Conservation (phyloP, 768 basidiomycete species). For the Boletus rubescentipes region DNA sequence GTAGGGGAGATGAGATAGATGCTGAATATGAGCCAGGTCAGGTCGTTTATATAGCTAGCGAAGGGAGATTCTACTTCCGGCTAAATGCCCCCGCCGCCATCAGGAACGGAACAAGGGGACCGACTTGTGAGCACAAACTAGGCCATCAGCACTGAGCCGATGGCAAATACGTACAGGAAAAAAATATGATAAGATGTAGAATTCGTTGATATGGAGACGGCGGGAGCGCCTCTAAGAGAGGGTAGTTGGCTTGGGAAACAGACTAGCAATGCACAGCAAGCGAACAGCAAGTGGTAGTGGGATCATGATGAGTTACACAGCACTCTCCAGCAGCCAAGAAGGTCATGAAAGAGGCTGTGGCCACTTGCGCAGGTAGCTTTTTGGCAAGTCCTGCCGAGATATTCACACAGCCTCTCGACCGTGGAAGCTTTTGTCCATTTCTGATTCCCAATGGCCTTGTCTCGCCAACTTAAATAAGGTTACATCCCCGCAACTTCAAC, state of each 20-base stretch:
- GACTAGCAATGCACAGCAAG: slow-evolving; percentile 8
- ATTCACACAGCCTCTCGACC: neutral
- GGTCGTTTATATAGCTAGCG: slow-evolving; percentile 17
- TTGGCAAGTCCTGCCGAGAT: too few species aligned
- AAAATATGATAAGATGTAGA: slow-evolving; percentile 9
- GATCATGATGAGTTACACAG: neutral
- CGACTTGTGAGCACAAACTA: neutral
- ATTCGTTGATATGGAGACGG: slow-evolving; percentile 20
- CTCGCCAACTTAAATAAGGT: neutral
- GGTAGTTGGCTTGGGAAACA: neutral
- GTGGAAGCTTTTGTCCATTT: neutral
- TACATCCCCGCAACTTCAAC: slow-evolving; percentile 9
- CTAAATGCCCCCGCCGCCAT: neutral
- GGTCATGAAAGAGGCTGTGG: neutral
- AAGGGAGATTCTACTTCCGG: neutral
- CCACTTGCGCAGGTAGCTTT: neutral
- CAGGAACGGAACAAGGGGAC: neutral
- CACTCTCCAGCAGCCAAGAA: neutral
- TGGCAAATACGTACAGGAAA: slow-evolving; percentile 8
- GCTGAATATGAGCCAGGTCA: neutral
- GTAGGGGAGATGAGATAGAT: neutral
- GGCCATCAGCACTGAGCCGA: neutral
- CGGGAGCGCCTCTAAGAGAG: neutral
- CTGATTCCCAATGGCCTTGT: neutral
- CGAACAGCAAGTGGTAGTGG: slow-evolving; percentile 9